Base-by-base conservation (phyloP, 257 asterid genomes). In the Catharanthus roseus region DNA sequence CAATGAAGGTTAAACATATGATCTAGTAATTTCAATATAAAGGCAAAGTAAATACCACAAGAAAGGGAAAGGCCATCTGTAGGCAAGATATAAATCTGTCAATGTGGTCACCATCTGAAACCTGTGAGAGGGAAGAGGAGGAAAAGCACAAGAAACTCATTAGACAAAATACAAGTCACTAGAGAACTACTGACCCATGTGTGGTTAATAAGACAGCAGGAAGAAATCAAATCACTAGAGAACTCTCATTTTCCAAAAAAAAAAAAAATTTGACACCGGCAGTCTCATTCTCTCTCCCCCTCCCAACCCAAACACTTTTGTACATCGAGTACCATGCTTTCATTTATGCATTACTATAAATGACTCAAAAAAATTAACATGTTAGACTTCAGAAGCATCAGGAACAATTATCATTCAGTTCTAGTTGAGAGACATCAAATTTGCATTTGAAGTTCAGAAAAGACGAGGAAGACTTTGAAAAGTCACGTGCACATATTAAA, bases 71-170 rank as follows among this genome's bases (percentile, higher is more conserved):
- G 75, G 97, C 96, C 89, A 83, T 89, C 74, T 76, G 81, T 70
- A 91, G 75, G 81, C 96, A 89, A 53, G 95, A 85, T 79, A 91
- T 85, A 73, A 83, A 86, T 75, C 97, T 83, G 68, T 74, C 85
- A 53, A 93, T 85, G 77, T 93, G 97, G 71, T 93, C 98, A 74
- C 84, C 88, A 82, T 93, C 98, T 5, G 89, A 83, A 39, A 89
- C 97, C 98, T 93, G 89, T 23, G 53, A 60, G 69, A 61, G 11
- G 28, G 4, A 44, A 51, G n/a, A 75, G 7, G 8, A 75, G 21
- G 11, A 47, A 7, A 24, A 51, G 12, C 12, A 31, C 2, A 34
- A 16, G 68, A 44, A 66, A 60, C 57, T 41, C 54, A 18, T 42
- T 44, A 66, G 21, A 56, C 68, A 54, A 16, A 39, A 33, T 34